Evolutionary conservation across 192 early-diverging fungal species (phyloP), one percentile per base, ranked within the genome.

Genomic region (Backusella sp.): DNA sequence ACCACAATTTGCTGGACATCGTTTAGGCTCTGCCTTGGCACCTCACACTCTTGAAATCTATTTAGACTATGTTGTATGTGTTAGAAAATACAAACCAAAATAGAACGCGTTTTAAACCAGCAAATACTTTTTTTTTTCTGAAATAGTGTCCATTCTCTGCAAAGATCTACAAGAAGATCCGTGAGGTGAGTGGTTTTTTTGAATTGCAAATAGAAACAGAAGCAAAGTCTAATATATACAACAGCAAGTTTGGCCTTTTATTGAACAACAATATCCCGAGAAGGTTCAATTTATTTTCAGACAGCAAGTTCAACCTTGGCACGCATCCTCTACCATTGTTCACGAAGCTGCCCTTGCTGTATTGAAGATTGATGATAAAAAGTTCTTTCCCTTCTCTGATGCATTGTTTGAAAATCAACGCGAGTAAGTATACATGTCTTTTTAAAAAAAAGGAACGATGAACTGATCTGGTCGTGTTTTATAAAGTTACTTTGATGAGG

Each of bases 261-360:
- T 91, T 9, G 73, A 80, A 3, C 12, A 83, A 26, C 17, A 76
- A 30, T 80, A 87, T 37, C 76, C 87, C 28, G 74, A 70, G 5
- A 76, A 88, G 32, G 80, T 92, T 2, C 85, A 91, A 39, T 79
- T 96, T 56, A 79, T 92, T 17, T 91, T 96, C 77, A 85, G 93
- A 19, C 92, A 96, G 75, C 94, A 96, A 80, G 85, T 96, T 62
- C 94, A 96, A 72, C 91, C 93, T 0, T 95, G 94, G 94, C 94
- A 96, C 79, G 93, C 94, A 0, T 77, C 81, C 26, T 92, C 90
- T 1, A 92, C 91, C 4, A 71, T 94, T 34, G 78, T 94, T 67
- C 91, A 94, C 72, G 94, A 96, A 79, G 92, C 92, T 39, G 89
- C 87, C 41, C 66, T 94, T 44, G 93, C 92, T 14, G 92, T 93